Base-by-base conservation (phyloP, 257 asterid species). In the Catharanthus roseus region DNA sequence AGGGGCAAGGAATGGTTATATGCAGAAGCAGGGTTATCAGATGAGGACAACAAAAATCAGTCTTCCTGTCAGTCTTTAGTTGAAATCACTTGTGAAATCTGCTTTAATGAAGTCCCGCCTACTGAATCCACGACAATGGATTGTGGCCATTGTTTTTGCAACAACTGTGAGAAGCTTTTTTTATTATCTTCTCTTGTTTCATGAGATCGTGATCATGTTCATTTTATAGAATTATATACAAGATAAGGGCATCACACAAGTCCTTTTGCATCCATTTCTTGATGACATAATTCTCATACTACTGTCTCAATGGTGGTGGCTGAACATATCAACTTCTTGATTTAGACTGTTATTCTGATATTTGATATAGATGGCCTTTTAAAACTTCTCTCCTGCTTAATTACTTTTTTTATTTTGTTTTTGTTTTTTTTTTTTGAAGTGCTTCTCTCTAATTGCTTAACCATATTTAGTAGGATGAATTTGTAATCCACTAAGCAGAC, bases 81-180 rank as follows among this genome's bases (percentile, higher is more conserved):
- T 23, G 68, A 74, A 31, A 51, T 68, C 66, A 68, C 76, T 24
- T 87, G 93, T 57, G 71, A 71, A 69, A 83, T 87, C 74, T 88
- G 91, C 80, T 85, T 61, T 45, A 85, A 88, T 6, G 88, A 84
- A 21, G 62, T 84, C 63, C 74, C 74, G 21, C 50, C 79, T 18
- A 71, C 45, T 8, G 76, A 82, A 44, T 82, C 65, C 24, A 85
- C 88, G 13, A 64, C 74, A 26, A 86, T 84, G 89, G 89, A 88
- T 4, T 88, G 95, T 70, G 87, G 90, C 78, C 95, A 84, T 78
- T 77, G 82, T 58, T 88, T 84, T 81, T 88, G 95, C 87, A 79
- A 84, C 72, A 77, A 75, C 38, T 88, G 95, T 88, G 71, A 88
- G 88, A 55, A 74, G 66, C 67, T 12, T 39, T 34, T 54, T 58